Evolutionary conservation across 2,329 filamentous ascomycete genomes (phyloP).

Genomic region (Coleophoma cylindrospora): DNA sequence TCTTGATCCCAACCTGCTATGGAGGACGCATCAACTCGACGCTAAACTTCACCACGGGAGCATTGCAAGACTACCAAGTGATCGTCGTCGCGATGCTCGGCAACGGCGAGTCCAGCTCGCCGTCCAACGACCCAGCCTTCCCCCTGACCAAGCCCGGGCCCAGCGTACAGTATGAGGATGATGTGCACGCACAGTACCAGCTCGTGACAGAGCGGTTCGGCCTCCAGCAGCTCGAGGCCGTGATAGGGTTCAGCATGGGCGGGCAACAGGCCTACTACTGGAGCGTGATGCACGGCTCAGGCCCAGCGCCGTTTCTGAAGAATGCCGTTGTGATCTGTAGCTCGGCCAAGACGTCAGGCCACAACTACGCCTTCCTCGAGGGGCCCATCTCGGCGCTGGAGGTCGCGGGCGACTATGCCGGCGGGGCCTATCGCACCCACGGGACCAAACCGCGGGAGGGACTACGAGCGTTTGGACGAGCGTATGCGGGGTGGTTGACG

Average conservation of each 20-base stretch:
- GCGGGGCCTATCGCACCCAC: conserved; percentile 22
- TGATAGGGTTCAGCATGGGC: conserved; percentile 45
- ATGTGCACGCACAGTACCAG: conserved; percentile 34
- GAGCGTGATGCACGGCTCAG: conserved; percentile 35
- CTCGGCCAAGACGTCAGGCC: conserved; percentile 37
- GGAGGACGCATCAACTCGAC: conserved; percentile 44
- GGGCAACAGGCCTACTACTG: conserved; percentile 43
- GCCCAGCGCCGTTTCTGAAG: conserved; percentile 23
- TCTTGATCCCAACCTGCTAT: conserved; percentile 50
- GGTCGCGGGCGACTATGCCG: conserved; percentile 34
- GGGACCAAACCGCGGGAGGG: conserved; percentile 28
- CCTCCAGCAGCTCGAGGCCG: conserved; percentile 30
- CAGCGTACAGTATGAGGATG: conserved; percentile 32
- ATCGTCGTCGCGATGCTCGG: conserved; percentile 41
- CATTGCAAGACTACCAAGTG: conserved; percentile 36
- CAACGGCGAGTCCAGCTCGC: conserved; percentile 41
- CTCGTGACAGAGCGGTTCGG: conserved; percentile 31
- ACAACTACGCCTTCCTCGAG: conserved; percentile 43
- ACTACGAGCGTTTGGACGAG: conserved; percentile 37
- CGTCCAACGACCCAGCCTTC: conserved; percentile 37
- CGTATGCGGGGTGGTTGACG: conserved; percentile 40
- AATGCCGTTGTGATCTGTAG: conserved; percentile 39
- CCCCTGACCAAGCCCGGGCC: conserved; percentile 27
- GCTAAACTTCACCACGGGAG: conserved; percentile 37
- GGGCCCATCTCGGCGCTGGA: conserved; percentile 37